phyloP scores from a whole-genome alignment of 352 stramenopile species.

The Phytophthora pini region DNA sequence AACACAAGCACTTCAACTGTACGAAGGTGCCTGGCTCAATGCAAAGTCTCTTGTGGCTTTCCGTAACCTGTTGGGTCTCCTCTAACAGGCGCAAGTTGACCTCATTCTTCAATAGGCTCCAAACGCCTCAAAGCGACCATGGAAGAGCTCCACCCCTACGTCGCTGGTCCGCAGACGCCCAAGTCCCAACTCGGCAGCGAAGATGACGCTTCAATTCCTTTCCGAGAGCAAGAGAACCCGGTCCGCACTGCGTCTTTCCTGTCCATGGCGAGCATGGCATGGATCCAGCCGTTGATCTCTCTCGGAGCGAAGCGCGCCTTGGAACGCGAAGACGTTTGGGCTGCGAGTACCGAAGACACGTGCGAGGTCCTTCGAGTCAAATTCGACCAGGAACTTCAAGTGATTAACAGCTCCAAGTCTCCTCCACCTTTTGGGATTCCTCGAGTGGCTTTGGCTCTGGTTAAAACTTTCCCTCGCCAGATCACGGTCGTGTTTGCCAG shows the following conservation, averaged over 20 bases:
- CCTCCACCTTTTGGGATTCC: slow-evolving; percentile 17
- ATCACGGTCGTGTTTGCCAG: slow-evolving; percentile 25
- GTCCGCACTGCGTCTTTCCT: slow-evolving; percentile 33
- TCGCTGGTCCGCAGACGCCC: slow-evolving; percentile 15
- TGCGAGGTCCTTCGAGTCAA: slow-evolving; percentile 23
- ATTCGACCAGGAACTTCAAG: slow-evolving; percentile 26
- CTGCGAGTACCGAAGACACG: slow-evolving; percentile 29
- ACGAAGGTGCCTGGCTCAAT: not conserved
- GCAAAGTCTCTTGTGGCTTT: not conserved
- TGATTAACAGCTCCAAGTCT: slow-evolving; percentile 8
- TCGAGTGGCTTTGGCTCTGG: slow-evolving; percentile 24
- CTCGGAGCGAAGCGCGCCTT: slow-evolving; percentile 38
- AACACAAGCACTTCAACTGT: slow-evolving; percentile 18
- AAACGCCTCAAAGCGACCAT: slow-evolving; percentile 1
- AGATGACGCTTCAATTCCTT: slow-evolving; percentile 5
- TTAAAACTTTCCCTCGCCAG: slow-evolving; percentile 25
- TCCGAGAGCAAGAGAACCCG: slow-evolving; percentile 35
- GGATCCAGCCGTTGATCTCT: slow-evolving; percentile 46
- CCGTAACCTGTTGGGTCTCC: no score
- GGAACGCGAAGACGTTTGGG: slow-evolving; percentile 42
- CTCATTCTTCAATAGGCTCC: slow-evolving; percentile 21
- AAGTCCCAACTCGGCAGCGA: slow-evolving; percentile 7
- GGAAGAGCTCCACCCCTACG: slow-evolving; percentile 12
- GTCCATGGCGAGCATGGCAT: slow-evolving; percentile 35
- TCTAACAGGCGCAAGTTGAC: not conserved